These are phyloP conservation scores for Curvularia hawaiiensis DNA, from an alignment of 2,329 filamentous ascomycete genomes.

Conservation along the genomic window DNA sequence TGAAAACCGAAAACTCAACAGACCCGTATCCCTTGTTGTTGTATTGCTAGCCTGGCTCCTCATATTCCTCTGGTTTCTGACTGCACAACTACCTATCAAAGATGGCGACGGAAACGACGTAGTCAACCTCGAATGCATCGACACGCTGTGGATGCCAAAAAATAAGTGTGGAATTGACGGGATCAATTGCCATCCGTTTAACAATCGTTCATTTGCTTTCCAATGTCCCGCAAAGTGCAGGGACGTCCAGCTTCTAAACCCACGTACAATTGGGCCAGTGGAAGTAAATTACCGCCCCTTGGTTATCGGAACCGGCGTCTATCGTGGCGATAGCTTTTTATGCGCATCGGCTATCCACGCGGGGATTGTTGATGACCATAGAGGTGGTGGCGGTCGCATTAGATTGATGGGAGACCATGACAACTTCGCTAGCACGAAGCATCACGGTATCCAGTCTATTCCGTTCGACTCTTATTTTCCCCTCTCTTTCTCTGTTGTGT, in stretches of 20 bases:
- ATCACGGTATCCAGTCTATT: constrained; percentile 75
- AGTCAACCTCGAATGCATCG: constrained; percentile 68
- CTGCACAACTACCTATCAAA: constrained; percentile 60
- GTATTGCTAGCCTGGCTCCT: constrained; percentile 70
- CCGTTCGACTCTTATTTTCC: constrained; percentile 88
- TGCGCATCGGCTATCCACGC: constrained; percentile 86
- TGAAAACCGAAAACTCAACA: constrained; percentile 51
- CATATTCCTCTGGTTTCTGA: constrained; percentile 69
- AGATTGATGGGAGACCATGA: constrained; percentile 70
- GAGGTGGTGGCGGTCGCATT: constrained; percentile 82
- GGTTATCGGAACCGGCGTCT: constrained; percentile 66
- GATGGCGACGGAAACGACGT: constrained; percentile 71
- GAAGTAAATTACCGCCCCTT: constrained; percentile 63
- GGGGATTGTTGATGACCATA: constrained; percentile 69
- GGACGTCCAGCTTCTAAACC: constrained; percentile 68
- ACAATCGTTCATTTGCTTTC: constrained; percentile 71
- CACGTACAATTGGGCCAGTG: constrained; percentile 72
- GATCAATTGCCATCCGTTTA: constrained; percentile 75
- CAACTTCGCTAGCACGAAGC: constrained; percentile 65
- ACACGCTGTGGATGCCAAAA: constrained; percentile 70
- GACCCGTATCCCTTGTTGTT: constrained; percentile 59
- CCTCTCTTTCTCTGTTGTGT: constrained; percentile 78
- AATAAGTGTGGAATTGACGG: constrained; percentile 78
- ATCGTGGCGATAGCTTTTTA: constrained; percentile 90
- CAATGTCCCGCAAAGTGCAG: constrained; percentile 74